Percentiles rank a stretch among this genome's conserved stretches.
Evolutionary conservation across 2,329 filamentous ascomycete species (phyloP).

Genomic region (Penicillium palitans): DNA sequence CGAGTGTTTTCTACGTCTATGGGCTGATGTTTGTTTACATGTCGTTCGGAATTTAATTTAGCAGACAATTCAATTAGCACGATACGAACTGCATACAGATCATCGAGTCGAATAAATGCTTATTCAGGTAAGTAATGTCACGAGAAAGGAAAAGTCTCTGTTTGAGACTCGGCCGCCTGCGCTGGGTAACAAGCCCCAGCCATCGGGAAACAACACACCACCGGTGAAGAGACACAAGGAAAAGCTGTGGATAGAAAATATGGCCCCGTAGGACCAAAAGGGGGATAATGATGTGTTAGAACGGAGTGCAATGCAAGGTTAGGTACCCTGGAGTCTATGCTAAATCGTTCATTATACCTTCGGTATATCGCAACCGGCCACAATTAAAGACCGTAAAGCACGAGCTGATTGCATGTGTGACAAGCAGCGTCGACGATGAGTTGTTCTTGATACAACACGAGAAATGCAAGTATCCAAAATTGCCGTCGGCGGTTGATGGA

Average conservation of each 20-base stretch:
- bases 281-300: conserved; percentile 19
- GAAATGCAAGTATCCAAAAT: conserved; percentile 11
- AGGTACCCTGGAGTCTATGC: conserved; percentile 1
- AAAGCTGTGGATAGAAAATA: conserved; percentile 18
- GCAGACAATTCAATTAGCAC: conserved; percentile 13
- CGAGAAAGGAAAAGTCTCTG: conserved; percentile 13
- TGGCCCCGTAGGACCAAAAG: conserved; percentile 23
- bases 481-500: conserved; percentile 9
- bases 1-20: neutral
- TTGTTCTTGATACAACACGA: neutral
- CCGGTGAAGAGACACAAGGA: conserved; percentile 16
- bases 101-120: conserved; percentile 12
- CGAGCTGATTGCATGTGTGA: neutral
- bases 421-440: neutral
- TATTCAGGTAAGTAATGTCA: conserved; percentile 15
- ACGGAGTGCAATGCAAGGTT: conserved; percentile 17
- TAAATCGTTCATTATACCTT: conserved; percentile 9
- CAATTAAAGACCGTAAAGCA: neutral
- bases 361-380: conserved; percentile 10
- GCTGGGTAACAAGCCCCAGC: conserved; percentile 21
- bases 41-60: neutral
- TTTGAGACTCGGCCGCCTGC: conserved; percentile 7
- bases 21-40: neutral
- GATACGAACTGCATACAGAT: conserved; percentile 15
- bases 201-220: conserved; percentile 24